Evolutionary conservation across 2,329 filamentous ascomycete genomes (phyloP).

Genomic region (Beauveria asiatica): DNA sequence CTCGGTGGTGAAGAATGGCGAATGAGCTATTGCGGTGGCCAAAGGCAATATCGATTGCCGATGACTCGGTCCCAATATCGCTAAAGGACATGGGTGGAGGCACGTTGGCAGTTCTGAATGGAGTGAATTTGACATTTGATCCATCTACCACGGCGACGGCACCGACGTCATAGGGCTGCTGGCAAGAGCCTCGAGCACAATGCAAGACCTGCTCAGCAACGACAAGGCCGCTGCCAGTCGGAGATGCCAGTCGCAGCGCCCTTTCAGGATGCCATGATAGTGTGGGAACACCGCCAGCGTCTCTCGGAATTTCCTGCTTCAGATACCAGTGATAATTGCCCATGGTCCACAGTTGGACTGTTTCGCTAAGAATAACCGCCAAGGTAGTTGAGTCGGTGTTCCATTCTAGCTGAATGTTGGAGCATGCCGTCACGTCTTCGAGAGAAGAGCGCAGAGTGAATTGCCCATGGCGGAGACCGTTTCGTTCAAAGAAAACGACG

Average conservation of each 20-base stretch:
- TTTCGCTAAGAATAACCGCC: constrained; percentile 65
- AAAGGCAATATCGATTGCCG: constrained; percentile 67
- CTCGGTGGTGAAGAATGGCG: constrained; percentile 60
- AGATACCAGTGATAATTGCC: constrained; percentile 98
- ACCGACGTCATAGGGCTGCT: constrained; percentile 67
- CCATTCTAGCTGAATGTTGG: constrained; percentile 66
- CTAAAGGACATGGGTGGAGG: constrained; percentile 89
- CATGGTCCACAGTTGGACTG: constrained; percentile 91
- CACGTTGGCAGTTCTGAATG: constrained; percentile 73
- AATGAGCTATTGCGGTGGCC: constrained; percentile 55
- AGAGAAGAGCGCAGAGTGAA: constrained; percentile 68
- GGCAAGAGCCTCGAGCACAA: constrained; percentile 59
- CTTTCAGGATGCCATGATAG: constrained; percentile 83
- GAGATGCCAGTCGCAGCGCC: constrained; percentile 56
- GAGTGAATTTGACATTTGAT: constrained; percentile 69
- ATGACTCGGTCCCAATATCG: constrained; percentile 55
- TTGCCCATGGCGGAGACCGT: constrained; percentile 92
- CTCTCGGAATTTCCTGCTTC: constrained; percentile 70
- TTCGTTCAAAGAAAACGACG: constrained; percentile 92
- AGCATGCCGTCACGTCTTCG: constrained; percentile 44
- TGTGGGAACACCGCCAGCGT: constrained; percentile 20
- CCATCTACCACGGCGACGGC: constrained; percentile 81
- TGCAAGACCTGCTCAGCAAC: constrained; percentile 61
- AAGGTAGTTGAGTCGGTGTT: constrained; percentile 88
- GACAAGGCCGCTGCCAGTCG: constrained; percentile 41